Conservation (phyloP, 768 basidiomycete species). For the Naematelia encephala region DNA sequence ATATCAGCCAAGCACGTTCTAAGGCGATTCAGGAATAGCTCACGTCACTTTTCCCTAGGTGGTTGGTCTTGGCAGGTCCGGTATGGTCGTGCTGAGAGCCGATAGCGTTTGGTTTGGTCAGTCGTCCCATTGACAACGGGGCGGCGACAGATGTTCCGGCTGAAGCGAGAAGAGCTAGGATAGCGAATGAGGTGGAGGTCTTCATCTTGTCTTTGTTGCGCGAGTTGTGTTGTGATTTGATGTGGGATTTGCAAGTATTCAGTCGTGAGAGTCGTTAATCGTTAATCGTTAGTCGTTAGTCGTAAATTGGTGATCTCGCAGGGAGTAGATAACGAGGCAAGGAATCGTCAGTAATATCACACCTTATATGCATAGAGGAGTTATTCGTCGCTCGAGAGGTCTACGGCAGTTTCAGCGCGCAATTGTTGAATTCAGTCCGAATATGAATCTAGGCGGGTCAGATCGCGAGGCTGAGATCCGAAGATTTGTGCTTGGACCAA, state of each 20-base stretch:
- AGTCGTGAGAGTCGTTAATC: conserved; percentile 8
- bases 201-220: conserved; percentile 12
- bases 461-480: too few relatives aligned
- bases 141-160: conserved; percentile 10
- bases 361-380: background rate
- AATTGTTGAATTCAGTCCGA: background rate
- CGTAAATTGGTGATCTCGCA: background rate
- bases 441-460: background rate
- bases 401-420: too few relatives aligned
- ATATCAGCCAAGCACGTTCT: background rate
- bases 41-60: background rate
- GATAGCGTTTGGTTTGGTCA: too few relatives aligned
- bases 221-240: background rate
- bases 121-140: conserved; percentile 5
- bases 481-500: too few relatives aligned
- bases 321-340: background rate
- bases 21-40: background rate
- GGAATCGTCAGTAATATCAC: background rate
- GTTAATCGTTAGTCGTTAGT: background rate
- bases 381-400: too few relatives aligned
- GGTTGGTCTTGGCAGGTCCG: conserved; percentile 4
- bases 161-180: conserved; percentile 20
- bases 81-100: too few relatives aligned
- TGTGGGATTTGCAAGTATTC: background rate
- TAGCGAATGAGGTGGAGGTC: conserved; percentile 21